Percentiles rank a stretch among this genome's conserved stretches.
Evolutionary conservation across 2,329 filamentous ascomycete genomes (phyloP).

Genomic region (Neonectria coccinea): DNA sequence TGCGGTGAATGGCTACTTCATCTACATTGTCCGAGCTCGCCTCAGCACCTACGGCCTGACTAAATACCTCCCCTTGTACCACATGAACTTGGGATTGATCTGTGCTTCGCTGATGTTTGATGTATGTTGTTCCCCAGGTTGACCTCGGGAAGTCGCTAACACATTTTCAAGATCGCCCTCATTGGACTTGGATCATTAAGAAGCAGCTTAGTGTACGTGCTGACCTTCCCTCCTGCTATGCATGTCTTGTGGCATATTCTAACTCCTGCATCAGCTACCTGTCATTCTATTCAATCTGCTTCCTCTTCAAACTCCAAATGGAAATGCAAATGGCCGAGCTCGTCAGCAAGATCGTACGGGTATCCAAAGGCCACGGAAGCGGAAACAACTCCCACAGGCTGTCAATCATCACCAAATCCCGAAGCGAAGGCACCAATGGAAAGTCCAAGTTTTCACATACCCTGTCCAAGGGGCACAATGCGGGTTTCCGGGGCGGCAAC

Average conservation of each 20-base stretch:
- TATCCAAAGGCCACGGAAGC: background rate
- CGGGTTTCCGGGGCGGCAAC: slow-evolving; percentile 7
- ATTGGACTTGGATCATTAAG: slow-evolving; percentile 46
- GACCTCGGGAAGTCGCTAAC: background rate
- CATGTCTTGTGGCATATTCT: background rate
- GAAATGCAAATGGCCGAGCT: slow-evolving; percentile 64
- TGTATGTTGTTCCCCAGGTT: slow-evolving; percentile 20
- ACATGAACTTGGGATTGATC: slow-evolving; percentile 46
- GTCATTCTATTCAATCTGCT: slow-evolving; percentile 59
- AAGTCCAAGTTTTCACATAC: background rate
- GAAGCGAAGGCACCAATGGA: background rate
- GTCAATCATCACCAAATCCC: slow-evolving; percentile 16
- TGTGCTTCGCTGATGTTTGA: slow-evolving; percentile 44
- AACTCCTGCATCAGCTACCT: slow-evolving; percentile 38
- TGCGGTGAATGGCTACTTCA: slow-evolving; percentile 63
- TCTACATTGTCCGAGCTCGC: slow-evolving; percentile 57
- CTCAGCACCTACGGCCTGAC: slow-evolving; percentile 60
- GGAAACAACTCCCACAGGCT: slow-evolving; percentile 29
- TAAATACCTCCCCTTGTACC: slow-evolving; percentile 60
- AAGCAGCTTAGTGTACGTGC: slow-evolving; percentile 43
- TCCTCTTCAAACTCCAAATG: slow-evolving; percentile 62
- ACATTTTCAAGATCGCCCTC: slow-evolving; percentile 28
- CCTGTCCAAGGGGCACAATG: slow-evolving; percentile 7
- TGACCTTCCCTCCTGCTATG: background rate
- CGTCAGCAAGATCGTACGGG: slow-evolving; percentile 52